These are phyloP conservation scores for Aspergillus indologenus DNA, from an alignment of 495 filamentous ascomycete genomes.

Conservation along the genomic window DNA sequence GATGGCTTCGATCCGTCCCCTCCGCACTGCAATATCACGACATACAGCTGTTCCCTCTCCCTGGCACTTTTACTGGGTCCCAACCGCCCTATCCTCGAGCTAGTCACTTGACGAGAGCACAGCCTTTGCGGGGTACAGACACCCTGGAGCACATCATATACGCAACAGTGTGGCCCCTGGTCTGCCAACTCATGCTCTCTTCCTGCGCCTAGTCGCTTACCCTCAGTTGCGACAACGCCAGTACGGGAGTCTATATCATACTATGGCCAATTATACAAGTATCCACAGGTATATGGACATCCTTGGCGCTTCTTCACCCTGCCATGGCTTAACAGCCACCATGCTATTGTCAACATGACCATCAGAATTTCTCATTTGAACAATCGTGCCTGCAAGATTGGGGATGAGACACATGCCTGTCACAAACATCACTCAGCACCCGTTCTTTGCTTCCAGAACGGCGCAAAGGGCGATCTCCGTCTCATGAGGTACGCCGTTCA, in stretches of 20 bases:
- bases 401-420: not conserved
- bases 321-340: not conserved
- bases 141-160: not conserved
- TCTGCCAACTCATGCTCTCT: conserved; percentile 5
- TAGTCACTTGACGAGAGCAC: not conserved
- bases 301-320: not conserved
- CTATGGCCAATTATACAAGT: not conserved
- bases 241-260: not conserved
- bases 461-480: not conserved
- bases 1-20: not conserved
- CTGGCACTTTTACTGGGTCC: not conserved
- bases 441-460: not conserved
- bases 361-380: not conserved
- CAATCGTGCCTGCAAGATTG: not conserved
- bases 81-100: not conserved
- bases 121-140: conserved; percentile 5
- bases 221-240: not conserved
- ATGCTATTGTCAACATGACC: not conserved
- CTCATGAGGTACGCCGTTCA: not conserved
- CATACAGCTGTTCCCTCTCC: not conserved
- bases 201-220: not conserved
- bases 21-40: not conserved
- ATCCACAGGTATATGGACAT: not conserved
- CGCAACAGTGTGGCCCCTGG: not conserved
- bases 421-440: not conserved